Evolutionary conservation across 2,329 filamentous ascomycete genomes (phyloP).

Genomic region (Pseudocercospora cruenta): DNA sequence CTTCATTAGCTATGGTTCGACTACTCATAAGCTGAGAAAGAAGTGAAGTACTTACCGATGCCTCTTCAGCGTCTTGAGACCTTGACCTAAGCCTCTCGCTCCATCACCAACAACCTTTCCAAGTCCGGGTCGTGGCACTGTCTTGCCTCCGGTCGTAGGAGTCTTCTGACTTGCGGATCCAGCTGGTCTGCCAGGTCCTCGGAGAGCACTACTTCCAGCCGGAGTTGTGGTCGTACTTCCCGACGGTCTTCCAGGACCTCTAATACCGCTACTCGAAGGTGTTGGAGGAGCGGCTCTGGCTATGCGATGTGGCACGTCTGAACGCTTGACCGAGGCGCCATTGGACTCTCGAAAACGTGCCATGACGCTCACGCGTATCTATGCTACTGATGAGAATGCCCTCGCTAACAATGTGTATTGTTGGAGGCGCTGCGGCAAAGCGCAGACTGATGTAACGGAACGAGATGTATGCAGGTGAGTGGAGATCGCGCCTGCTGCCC

Average conservation of each 20-base stretch:
- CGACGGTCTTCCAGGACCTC: not conserved
- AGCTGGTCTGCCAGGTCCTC: not conserved
- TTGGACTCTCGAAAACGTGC: not conserved
- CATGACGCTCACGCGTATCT: not conserved
- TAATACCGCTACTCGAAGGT: conserved; percentile 1
- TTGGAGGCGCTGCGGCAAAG: not conserved
- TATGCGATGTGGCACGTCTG: conserved; percentile 12
- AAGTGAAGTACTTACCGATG: conserved; percentile 34
- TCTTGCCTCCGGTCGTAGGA: conserved; percentile 21
- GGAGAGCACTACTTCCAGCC: not conserved
- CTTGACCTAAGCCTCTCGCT: conserved; percentile 23
- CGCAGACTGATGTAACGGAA: not conserved
- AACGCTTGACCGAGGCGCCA: conserved; percentile 6
- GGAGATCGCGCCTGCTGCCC: not conserved
- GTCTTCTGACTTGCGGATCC: not conserved
- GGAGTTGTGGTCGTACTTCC: not conserved
- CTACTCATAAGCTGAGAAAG: too few species aligned
- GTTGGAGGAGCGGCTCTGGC: not conserved
- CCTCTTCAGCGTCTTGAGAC: conserved; percentile 26
- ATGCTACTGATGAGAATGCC: not conserved
- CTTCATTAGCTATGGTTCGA: too few species aligned
- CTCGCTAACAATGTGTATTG: not conserved
- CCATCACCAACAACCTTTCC: conserved; percentile 21
- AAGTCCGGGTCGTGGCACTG: not conserved
- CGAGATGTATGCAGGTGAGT: not conserved